Percentiles rank a stretch among this genome's conserved stretches.
Conservation (phyloP, 768 basidiomycete genomes). For the Calocera cornea region DNA sequence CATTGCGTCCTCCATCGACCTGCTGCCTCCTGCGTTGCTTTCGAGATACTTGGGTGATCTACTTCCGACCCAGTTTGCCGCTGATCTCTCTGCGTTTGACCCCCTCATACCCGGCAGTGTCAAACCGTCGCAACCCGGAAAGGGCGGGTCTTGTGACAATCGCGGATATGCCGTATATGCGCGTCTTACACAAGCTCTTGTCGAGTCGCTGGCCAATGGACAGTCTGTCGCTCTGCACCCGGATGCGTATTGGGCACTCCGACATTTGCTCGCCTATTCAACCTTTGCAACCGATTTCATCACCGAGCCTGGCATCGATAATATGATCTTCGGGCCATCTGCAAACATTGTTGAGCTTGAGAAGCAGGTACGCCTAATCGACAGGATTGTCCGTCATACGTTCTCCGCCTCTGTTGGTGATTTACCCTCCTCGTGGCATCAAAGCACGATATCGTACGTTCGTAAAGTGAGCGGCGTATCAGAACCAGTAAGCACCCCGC, state of each 20-base stretch:
- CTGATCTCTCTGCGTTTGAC: conserved; percentile 32
- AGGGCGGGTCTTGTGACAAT: conserved; percentile 25
- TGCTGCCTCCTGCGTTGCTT: conserved; percentile 1
- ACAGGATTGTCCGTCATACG: conserved; percentile 35
- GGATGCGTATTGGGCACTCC: conserved; percentile 49
- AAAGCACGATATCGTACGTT: conserved; percentile 6
- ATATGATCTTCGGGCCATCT: conserved; percentile 37
- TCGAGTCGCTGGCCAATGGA: conserved; percentile 46
- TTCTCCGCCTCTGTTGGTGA: conserved; percentile 37
- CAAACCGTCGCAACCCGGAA: neutral
- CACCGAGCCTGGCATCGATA: conserved; percentile 36
- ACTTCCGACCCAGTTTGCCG: conserved; percentile 3
- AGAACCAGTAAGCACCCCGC: conserved; percentile 18
- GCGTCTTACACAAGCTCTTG: conserved; percentile 42
- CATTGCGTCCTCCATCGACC: neutral
- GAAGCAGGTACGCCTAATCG: conserved; percentile 36
- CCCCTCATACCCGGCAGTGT: conserved; percentile 35
- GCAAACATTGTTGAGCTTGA: conserved; percentile 31
- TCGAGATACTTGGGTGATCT: conserved; percentile 4
- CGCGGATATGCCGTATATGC: conserved; percentile 51
- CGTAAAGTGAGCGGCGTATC: conserved; percentile 7
- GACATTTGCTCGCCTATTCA: conserved; percentile 51
- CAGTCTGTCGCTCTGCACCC: conserved; percentile 32
- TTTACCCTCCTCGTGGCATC: conserved; percentile 33
- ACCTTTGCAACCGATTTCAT: conserved; percentile 51